Percentiles rank a stretch among this genome's conserved stretches.
Evolutionary conservation across 441 rosid species (phyloP).

Genomic region (Capsella rubella): DNA sequence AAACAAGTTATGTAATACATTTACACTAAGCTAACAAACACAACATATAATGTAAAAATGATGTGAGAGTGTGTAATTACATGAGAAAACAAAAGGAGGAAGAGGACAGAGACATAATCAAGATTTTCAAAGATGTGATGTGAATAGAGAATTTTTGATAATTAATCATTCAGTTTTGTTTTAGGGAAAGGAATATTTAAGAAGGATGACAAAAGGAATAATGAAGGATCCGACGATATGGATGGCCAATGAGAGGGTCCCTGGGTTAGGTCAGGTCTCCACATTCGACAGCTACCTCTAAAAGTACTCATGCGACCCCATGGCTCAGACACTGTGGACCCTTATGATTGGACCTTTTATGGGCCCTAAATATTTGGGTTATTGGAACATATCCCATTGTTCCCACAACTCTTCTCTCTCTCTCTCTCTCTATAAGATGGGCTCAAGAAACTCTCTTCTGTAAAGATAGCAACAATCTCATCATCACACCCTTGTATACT

Average conservation of each 20-base stretch:
- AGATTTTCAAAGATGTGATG: constrained; percentile 34
- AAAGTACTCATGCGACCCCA: constrained; percentile 41
- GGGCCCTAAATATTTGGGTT: constrained; percentile 41
- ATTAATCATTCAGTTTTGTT: constrained; percentile 22
- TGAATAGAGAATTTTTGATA: constrained; percentile 9
- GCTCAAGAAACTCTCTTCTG: constrained; percentile 18
- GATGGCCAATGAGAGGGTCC: constrained; percentile 8
- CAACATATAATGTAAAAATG: neutral
- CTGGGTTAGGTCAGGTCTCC: constrained; percentile 46
- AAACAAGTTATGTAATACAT: neutral
- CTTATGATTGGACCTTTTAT: constrained; percentile 35
- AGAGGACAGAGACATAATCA: constrained; percentile 27
- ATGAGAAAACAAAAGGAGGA: constrained; percentile 8
- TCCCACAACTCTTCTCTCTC: constrained; percentile 22
- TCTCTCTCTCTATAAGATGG: constrained; percentile 27
- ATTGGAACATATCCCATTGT: constrained; percentile 29
- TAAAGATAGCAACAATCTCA: constrained; percentile 27
- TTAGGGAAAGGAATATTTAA: constrained; percentile 12
- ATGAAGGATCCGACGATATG: constrained; percentile 26
- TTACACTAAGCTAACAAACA: neutral
- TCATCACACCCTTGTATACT: constrained; percentile 7
- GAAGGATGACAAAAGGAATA: constrained; percentile 43
- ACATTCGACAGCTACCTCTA: constrained; percentile 41
- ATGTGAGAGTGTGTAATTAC: neutral
- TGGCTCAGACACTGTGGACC: constrained; percentile 27